Evolutionary conservation across 805 yeast species (phyloP).

Genomic region (Cyberlindnera xishuangbannaensis): DNA sequence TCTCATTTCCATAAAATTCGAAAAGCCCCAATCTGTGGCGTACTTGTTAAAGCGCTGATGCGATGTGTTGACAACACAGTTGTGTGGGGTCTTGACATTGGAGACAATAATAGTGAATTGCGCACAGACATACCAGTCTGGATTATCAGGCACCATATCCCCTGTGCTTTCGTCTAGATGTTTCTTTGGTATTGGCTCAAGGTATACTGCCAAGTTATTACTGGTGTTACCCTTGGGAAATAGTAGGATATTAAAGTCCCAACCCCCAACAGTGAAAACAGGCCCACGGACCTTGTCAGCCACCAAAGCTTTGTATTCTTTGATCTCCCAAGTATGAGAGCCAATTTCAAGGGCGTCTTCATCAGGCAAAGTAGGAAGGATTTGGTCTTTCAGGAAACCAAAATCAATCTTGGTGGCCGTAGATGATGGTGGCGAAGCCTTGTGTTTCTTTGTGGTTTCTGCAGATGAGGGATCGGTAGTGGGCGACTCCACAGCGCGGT

Average conservation of each 20-base stretch:
- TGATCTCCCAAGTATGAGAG: slow-evolving; percentile 35
- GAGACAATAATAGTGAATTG: slow-evolving; percentile 83
- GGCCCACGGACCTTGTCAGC: slow-evolving; percentile 33
- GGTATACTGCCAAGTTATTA: slow-evolving; percentile 60
- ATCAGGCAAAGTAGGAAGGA: slow-evolving; percentile 25
- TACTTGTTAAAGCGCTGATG: slow-evolving; percentile 69
- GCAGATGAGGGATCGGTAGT: slow-evolving; percentile 2
- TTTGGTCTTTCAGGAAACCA: slow-evolving; percentile 12
- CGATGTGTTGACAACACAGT: slow-evolving; percentile 57
- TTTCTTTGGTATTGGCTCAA: slow-evolving; percentile 58
- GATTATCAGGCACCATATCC: slow-evolving; percentile 29
- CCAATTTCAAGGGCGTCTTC: slow-evolving; percentile 28
- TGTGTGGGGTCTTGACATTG: slow-evolving; percentile 65
- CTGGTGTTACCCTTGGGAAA: slow-evolving; percentile 73
- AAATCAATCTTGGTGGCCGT: slow-evolving; percentile 14
- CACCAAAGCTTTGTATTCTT: slow-evolving; percentile 23
- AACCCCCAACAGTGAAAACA: slow-evolving; percentile 51
- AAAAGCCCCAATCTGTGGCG: slow-evolving; percentile 96
- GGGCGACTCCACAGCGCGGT: slow-evolving; percentile 1
- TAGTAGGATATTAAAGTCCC: slow-evolving; percentile 62
- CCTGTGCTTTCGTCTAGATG: slow-evolving; percentile 23
- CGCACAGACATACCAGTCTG: slow-evolving; percentile 84
- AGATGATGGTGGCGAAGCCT: slow-evolving; percentile 4
- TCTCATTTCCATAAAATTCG: slow-evolving; percentile 59
- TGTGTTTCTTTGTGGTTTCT: slow-evolving; percentile 7